Conservation (phyloP, 257 asterid genomes). For the Ilex aquifolium region DNA sequence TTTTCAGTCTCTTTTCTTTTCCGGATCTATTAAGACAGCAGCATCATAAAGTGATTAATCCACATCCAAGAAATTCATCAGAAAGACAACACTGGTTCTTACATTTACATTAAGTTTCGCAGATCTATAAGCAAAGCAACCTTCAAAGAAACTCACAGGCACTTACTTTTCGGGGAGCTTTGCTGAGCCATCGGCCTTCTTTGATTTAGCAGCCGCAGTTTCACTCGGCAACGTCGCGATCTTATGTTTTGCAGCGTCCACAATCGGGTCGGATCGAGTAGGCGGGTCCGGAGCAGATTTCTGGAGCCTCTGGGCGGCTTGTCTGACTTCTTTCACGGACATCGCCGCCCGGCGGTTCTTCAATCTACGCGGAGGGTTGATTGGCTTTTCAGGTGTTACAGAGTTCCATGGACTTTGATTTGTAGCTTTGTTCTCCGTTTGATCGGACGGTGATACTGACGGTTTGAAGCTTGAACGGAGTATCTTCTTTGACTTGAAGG, state of each 20-base stretch:
- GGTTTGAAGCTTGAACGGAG: slow-evolving; percentile 21
- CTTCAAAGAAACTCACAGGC: background rate
- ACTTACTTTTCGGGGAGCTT: slow-evolving; percentile 74
- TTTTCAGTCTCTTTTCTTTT: too few relatives aligned
- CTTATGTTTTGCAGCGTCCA: background rate
- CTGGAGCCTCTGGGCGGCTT: background rate
- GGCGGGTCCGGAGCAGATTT: background rate
- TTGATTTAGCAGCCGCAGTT: background rate
- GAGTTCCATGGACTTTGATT: slow-evolving; percentile 38
- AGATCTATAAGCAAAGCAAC: too few relatives aligned
- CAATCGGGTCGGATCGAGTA: background rate
- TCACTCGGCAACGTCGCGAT: slow-evolving; percentile 30
- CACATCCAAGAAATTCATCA: too few relatives aligned
- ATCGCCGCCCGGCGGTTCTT: background rate
- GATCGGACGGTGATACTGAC: slow-evolving; percentile 24
- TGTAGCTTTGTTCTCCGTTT: slow-evolving; percentile 6
- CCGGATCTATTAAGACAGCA: too few relatives aligned
- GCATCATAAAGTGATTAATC: too few relatives aligned
- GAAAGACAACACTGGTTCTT: slow-evolving; percentile 4
- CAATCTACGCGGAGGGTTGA: slow-evolving; percentile 14
- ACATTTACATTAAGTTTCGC: background rate
- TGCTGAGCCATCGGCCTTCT: slow-evolving; percentile 12
- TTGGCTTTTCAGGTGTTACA: slow-evolving; percentile 62
- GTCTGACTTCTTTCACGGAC: background rate
- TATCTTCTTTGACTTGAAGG: slow-evolving; percentile 45